Evolutionary conservation across 2,329 filamentous ascomycete genomes (phyloP).

Genomic region (Diaporthe destruens): DNA sequence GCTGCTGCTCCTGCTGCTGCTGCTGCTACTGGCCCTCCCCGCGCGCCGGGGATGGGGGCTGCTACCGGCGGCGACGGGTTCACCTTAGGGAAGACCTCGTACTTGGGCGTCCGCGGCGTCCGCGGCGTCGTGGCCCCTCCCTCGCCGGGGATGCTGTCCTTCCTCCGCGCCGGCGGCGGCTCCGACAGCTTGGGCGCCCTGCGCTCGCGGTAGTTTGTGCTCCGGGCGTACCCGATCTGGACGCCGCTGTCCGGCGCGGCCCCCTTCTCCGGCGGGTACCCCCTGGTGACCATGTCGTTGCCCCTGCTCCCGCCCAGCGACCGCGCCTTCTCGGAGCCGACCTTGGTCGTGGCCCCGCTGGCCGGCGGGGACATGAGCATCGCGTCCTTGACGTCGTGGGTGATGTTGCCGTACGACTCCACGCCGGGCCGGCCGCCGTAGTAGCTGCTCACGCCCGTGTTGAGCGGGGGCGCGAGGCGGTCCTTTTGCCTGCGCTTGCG

Average conservation of each 20-base stretch:
- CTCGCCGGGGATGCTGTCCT: background rate
- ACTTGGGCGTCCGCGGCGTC: conserved; percentile 27
- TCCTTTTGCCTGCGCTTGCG: conserved; percentile 43
- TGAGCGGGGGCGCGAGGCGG: conserved; percentile 44
- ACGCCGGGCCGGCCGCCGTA: conserved; percentile 34
- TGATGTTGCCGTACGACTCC: conserved; percentile 32
- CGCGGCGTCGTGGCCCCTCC: background rate
- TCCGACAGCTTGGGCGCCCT: conserved; percentile 34
- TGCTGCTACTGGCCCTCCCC: background rate
- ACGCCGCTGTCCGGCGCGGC: background rate
- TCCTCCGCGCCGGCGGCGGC: conserved; percentile 37
- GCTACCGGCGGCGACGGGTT: conserved; percentile 17
- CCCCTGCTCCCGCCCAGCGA: conserved; percentile 11
- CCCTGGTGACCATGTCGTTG: conserved; percentile 21
- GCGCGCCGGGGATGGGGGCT: conserved; percentile 26
- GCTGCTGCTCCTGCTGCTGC: background rate
- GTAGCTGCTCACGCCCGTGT: conserved; percentile 40
- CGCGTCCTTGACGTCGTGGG: conserved; percentile 47
- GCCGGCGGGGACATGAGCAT: conserved; percentile 34
- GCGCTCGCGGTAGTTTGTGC: conserved; percentile 40
- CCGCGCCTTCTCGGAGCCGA: background rate
- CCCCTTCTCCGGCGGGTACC: conserved; percentile 3
- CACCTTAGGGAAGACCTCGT: conserved; percentile 35
- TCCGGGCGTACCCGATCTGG: conserved; percentile 44
- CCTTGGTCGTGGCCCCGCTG: conserved; percentile 6